Evolutionary conservation across 2,329 filamentous ascomycete species (phyloP).

Genomic region (Colletotrichum sp.): DNA sequence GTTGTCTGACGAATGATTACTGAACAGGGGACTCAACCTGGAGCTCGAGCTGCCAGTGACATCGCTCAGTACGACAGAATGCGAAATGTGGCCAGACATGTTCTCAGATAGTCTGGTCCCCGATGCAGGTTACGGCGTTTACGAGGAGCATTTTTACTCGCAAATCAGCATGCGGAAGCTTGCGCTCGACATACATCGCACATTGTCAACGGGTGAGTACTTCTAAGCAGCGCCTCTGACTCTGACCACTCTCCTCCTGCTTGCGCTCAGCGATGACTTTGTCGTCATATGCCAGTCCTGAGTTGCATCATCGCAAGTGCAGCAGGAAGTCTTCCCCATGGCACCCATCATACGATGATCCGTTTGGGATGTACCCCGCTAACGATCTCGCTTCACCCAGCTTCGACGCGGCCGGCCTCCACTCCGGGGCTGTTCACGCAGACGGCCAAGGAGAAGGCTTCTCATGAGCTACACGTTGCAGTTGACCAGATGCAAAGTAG

Average conservation of each 20-base stretch:
- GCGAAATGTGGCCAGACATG: conserved; percentile 44
- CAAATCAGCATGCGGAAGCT: conserved; percentile 62
- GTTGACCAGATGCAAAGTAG: neutral
- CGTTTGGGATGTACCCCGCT: neutral
- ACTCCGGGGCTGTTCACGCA: neutral
- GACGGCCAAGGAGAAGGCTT: neutral
- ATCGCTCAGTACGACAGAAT: conserved; percentile 57
- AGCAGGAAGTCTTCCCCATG: neutral
- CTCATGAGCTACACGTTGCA: neutral
- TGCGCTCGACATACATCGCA: conserved; percentile 56
- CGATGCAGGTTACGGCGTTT: conserved; percentile 36
- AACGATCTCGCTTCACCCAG: neutral
- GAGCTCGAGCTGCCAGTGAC: conserved; percentile 64
- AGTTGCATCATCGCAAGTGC: neutral
- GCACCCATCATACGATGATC: neutral
- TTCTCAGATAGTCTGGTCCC: neutral
- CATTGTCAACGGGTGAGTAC: conserved; percentile 56
- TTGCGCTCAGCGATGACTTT: neutral
- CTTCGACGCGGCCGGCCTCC: neutral
- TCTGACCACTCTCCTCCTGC: neutral
- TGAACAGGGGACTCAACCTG: conserved; percentile 55
- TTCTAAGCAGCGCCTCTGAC: neutral
- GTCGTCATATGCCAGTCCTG: neutral
- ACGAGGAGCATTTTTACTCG: conserved; percentile 64
- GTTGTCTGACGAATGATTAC: neutral